phyloP scores from a whole-genome alignment of 192 early-diverging fungal species.

The Backusella psychrophila region DNA sequence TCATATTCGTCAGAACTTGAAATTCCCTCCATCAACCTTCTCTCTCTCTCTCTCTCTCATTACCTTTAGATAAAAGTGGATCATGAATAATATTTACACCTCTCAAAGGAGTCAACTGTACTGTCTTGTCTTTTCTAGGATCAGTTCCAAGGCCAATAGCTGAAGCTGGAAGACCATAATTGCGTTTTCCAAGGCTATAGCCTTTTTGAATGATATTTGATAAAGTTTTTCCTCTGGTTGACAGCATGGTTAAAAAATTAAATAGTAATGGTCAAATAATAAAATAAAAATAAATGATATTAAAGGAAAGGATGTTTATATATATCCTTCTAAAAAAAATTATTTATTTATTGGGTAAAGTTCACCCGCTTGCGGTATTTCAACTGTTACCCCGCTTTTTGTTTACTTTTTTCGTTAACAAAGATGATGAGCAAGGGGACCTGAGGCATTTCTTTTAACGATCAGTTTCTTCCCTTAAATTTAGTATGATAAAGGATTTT shows the following conservation, averaged over 20 bases:
- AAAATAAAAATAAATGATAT: neutral
- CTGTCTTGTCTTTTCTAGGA: constrained; percentile 35
- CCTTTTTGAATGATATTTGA: neutral
- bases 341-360: neutral
- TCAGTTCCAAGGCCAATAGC: constrained; percentile 22
- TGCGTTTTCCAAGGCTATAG: neutral
- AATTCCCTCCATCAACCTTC: neutral
- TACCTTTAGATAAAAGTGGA: constrained; percentile 50
- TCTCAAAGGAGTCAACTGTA: constrained; percentile 26
- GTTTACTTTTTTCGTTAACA: neutral
- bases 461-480: neutral
- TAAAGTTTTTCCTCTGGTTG: neutral
- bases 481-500: neutral
- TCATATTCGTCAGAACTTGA: neutral
- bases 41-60: neutral
- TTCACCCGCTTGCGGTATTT: neutral
- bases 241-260: neutral
- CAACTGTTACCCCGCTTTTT: neutral
- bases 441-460: neutral
- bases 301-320: neutral
- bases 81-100: constrained; percentile 54
- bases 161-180: constrained; percentile 11
- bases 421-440: neutral
- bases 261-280: neutral
- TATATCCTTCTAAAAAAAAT: neutral